Evolutionary conservation across 176 grass and related monocot genomes (phyloP).

Genomic region (Carex cristatella): DNA sequence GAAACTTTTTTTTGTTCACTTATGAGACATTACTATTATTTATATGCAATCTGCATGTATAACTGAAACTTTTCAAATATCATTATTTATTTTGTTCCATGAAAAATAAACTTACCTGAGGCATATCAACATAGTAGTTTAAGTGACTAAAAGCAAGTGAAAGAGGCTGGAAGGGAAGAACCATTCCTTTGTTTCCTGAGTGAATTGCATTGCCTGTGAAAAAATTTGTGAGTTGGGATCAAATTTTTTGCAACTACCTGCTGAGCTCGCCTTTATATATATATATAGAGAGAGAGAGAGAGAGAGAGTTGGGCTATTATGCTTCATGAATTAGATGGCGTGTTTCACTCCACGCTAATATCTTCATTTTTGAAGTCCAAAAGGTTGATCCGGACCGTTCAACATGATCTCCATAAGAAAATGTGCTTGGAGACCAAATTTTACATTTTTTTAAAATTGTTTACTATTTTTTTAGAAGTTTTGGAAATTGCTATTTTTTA

Average conservation of each 20-base stretch:
- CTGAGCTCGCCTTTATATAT: not conserved
- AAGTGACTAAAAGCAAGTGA: slow-evolving; percentile 75
- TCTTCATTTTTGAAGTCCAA: no score
- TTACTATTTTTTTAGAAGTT: no score
- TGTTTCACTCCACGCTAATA: no score
- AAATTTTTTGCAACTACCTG: not conserved
- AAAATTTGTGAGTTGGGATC: not conserved
- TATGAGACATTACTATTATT: not conserved
- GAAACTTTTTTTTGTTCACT: not conserved
- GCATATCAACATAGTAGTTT: slow-evolving; percentile 87
- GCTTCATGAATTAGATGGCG: no score
- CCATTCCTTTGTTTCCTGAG: slow-evolving; percentile 28
- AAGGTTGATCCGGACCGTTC: no score
- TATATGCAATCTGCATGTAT: not conserved
- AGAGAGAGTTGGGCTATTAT: no score
- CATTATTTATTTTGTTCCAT: not conserved
- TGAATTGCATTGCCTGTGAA: slow-evolving; percentile 5
- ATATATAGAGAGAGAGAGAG: no score
- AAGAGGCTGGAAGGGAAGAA: slow-evolving; percentile 80
- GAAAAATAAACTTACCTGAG: slow-evolving; percentile 50
- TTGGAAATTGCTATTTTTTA: no score
- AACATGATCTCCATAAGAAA: no score
- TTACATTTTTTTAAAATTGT: no score
- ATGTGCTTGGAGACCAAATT: no score
- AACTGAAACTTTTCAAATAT: not conserved